Conservation (phyloP, 2,329 filamentous ascomycete species). For the Fusarium anthophilum region DNA sequence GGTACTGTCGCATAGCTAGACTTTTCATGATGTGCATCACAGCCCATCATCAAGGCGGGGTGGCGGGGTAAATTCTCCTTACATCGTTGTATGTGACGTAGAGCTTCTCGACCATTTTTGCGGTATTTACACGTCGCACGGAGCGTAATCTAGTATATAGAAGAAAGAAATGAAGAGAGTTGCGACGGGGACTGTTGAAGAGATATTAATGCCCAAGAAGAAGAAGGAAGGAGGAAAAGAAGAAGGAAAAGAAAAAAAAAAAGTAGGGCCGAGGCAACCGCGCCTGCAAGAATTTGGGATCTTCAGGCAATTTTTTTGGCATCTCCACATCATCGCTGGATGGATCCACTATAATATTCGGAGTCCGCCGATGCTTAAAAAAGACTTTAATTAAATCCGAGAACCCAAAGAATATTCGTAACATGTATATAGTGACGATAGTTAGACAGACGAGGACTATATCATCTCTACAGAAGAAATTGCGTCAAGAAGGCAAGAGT, state of each 20-base stretch:
- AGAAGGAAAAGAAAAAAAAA: constrained; percentile 15
- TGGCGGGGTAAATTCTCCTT: constrained; percentile 50
- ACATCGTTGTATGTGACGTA: constrained; percentile 95
- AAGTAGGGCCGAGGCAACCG: constrained; percentile 28
- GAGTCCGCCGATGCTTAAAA: constrained; percentile 33
- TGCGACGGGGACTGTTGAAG: constrained; percentile 19
- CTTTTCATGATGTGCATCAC: constrained; percentile 31
- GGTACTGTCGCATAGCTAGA: constrained; percentile 5
- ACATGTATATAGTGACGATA: background rate
- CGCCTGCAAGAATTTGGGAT: constrained; percentile 24
- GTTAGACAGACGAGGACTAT: too few relatives aligned
- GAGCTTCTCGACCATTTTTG: constrained; percentile 82
- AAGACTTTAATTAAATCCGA: background rate
- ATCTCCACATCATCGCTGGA: constrained; percentile 8
- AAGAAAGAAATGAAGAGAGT: background rate
- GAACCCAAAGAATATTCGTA: background rate
- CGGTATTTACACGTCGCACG: constrained; percentile 27
- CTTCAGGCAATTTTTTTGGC: constrained; percentile 40
- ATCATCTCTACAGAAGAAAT: too few relatives aligned
- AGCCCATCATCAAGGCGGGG: constrained; percentile 37
- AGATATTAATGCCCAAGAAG: constrained; percentile 30
- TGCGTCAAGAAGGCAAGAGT: background rate
- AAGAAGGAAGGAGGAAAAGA: constrained; percentile 7
- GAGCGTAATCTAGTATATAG: background rate
- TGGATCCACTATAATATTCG: constrained; percentile 31